A percentile compares a stretch with the other conserved stretches of the same genome.
Evolutionary conservation across 345 rosid genomes (phyloP).

Genomic region (Brassica rapa): DNA sequence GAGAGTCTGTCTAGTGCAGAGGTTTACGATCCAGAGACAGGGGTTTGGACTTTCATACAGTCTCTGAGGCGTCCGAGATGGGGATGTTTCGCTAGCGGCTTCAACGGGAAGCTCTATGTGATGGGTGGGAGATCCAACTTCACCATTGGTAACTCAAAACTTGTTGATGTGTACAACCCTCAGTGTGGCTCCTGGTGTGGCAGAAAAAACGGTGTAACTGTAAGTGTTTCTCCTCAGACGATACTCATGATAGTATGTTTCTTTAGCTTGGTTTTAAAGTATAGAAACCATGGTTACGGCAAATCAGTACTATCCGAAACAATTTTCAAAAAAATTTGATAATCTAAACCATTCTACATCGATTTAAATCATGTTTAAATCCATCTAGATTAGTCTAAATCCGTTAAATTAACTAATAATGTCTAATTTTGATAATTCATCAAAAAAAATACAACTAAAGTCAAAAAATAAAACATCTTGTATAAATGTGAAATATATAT

Average conservation of each 20-base stretch:
- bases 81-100: constrained; percentile 81
- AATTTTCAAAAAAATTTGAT: neutral
- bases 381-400: neutral
- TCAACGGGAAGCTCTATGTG: constrained; percentile 78
- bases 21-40: constrained; percentile 65
- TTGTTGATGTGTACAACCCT: constrained; percentile 72
- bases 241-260: constrained; percentile 4
- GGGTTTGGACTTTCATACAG: constrained; percentile 66
- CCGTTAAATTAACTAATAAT: neutral
- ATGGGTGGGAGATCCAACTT: constrained; percentile 97
- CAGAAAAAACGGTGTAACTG: constrained; percentile 82
- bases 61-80: constrained; percentile 79
- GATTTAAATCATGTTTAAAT: neutral
- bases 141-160: constrained; percentile 83
- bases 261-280: neutral
- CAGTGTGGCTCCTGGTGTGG: constrained; percentile 66
- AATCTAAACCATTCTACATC: neutral
- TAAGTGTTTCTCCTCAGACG: constrained; percentile 16
- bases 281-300: neutral
- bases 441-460: too few relatives aligned
- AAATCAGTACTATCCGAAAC: neutral
- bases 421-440: neutral
- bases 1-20: constrained; percentile 77
- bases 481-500: too few relatives aligned
- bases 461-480: too few relatives aligned